Conservation (phyloP, 2,329 filamentous ascomycete species). For the Cladophialophora chaetospira region DNA sequence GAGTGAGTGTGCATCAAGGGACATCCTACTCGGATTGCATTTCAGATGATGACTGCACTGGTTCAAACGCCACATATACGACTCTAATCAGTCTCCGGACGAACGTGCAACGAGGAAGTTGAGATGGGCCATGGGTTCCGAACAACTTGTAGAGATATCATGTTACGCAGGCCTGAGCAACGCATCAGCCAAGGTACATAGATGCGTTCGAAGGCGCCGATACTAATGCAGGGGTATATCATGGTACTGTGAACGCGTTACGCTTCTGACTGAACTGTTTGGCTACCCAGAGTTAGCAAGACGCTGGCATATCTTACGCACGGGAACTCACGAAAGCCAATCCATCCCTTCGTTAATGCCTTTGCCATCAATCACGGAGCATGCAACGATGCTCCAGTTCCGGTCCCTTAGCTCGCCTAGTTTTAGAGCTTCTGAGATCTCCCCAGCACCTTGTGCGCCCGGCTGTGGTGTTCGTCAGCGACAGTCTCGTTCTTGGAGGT, state of each 20-base stretch:
- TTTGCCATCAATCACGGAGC: conserved; percentile 91
- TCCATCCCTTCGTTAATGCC: conserved; percentile 98
- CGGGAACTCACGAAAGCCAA: conserved; percentile 63
- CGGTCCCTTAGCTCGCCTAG: conserved; percentile 89
- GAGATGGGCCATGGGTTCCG: not conserved
- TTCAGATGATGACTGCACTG: no score
- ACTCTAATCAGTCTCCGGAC: not conserved
- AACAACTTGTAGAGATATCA: not conserved
- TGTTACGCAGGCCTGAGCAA: not conserved
- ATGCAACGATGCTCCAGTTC: conserved; percentile 99
- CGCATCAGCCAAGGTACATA: not conserved
- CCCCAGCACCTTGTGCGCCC: conserved; percentile 91
- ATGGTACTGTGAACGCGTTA: conserved; percentile 17
- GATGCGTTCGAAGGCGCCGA: conserved; percentile 9
- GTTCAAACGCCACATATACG: not conserved
- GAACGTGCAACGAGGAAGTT: not conserved
- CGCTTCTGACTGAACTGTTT: conserved; percentile 32
- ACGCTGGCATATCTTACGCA: not conserved
- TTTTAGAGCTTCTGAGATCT: conserved; percentile 91
- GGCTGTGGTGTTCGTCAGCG: conserved; percentile 60
- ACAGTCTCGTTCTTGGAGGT: not conserved
- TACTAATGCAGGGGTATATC: conserved; percentile 12
- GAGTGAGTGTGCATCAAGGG: no score
- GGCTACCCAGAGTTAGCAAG: conserved; percentile 20
- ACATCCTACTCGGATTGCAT: no score